Percentiles rank a stretch among this genome's conserved stretches.
Conservation (phyloP, 2,329 filamentous ascomycete genomes). For the Chaetomiaceae sp. region DNA sequence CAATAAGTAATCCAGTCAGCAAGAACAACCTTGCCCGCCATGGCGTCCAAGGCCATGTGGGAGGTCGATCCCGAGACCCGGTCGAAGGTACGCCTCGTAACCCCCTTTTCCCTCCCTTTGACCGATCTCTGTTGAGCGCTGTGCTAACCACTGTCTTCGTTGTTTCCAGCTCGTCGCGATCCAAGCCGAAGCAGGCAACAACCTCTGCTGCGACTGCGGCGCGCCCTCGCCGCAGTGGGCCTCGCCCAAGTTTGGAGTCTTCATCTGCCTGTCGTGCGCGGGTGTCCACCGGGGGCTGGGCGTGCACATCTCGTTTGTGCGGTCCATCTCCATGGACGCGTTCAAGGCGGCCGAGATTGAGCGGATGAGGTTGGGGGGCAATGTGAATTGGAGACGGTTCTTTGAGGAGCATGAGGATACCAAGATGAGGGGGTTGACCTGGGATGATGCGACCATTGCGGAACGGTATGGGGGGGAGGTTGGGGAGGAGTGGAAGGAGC, state of each 20-base stretch:
- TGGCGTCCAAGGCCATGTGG: slow-evolving; percentile 83
- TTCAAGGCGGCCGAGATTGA: slow-evolving; percentile 92
- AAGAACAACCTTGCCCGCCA: slow-evolving; percentile 30
- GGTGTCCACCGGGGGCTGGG: slow-evolving; percentile 92
- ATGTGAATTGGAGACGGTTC: slow-evolving; percentile 80
- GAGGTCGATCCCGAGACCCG: slow-evolving; percentile 97
- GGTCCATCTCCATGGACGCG: slow-evolving; percentile 96
- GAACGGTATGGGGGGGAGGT: slow-evolving; percentile 86
- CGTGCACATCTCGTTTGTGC: slow-evolving; percentile 97
- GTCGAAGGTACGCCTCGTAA: slow-evolving; percentile 70
- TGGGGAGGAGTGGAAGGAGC: slow-evolving; percentile 93
- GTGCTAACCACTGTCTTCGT: too few species aligned
- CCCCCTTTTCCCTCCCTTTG: slow-evolving; percentile 1
- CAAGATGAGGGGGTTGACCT: slow-evolving; percentile 62
- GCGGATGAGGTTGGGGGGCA: slow-evolving; percentile 89
- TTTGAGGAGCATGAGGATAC: slow-evolving; percentile 71
- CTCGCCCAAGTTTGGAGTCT: slow-evolving; percentile 93
- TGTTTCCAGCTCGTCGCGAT: slow-evolving; percentile 74
- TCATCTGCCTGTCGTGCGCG: slow-evolving; percentile 95
- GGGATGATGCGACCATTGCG: slow-evolving; percentile 84
- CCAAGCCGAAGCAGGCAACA: slow-evolving; percentile 86
- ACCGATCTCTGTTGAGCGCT: background rate
- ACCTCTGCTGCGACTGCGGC: slow-evolving; percentile 88
- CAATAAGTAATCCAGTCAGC: background rate
- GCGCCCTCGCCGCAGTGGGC: slow-evolving; percentile 98